Evolutionary conservation across 163 green algal species (phyloP), one percentile per base, ranked within the genome.

Genomic region (Coccomyxa subellipsoidea): DNA sequence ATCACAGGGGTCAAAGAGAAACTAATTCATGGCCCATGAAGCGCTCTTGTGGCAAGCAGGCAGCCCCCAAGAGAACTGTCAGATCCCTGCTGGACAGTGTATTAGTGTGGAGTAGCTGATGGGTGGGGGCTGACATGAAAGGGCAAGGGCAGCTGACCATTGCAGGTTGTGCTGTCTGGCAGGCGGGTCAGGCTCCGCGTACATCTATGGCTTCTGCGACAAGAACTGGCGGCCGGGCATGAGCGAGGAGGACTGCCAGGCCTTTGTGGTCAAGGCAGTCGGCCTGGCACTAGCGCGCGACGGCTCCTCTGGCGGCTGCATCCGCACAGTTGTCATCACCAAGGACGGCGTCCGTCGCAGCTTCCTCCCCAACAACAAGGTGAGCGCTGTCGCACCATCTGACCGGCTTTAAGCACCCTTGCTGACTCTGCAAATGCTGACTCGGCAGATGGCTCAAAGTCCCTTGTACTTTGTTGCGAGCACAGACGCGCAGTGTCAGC

Each of bases 231-330:
- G 69, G 54, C 66, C 82, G 25, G 75, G 86, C 73, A 95, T 96
- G 92, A 89, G 78, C 23, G 83, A 89, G 78, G 88, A 92, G 54
- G 89, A 94, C 80, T 94, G 89, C 82, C 53, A 85, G 23, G 79
- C 69, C 0, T 95, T 94, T 89, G 91, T 93, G 29, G 25, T 83
- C 7, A 85, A 92, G 86, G 87, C 90, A 1, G 92, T 97, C 31
- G 84, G 86, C 31, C 90, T 94, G 54, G 93, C 93, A 10, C 96
- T 97, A 85, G 91, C 93, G 4, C 79, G 93, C 2, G 93, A 97
- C 81, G 93, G 92, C 54, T 93, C 87, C 21, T 95, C 89, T 23
- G 93, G 93, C 29, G 93, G 83, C 53, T 80, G 69, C 73, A 87
- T 87, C n/a, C 85, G 88, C 31, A 93, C 90, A 1, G 89, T 93